These are phyloP conservation scores for Rhizodiscina lignyota DNA, from an alignment of 495 filamentous ascomycete genomes.

Conservation along the genomic window DNA sequence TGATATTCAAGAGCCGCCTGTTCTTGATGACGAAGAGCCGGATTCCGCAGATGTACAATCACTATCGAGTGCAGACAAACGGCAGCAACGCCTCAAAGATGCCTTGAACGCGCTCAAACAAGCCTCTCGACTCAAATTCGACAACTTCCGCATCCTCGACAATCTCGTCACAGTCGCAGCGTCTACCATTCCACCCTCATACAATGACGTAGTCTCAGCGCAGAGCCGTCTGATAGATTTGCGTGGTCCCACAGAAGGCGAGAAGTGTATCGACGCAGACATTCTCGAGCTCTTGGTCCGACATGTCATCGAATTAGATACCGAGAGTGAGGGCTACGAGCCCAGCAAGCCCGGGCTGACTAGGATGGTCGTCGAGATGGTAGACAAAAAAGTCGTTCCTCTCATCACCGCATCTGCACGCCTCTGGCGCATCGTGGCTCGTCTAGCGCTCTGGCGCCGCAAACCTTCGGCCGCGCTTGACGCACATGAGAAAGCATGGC, in stretches of 20 bases:
- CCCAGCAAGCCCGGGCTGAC: slow-evolving; percentile 19
- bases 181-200: slow-evolving; percentile 55
- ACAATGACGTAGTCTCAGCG: slow-evolving; percentile 55
- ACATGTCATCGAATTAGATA: slow-evolving; percentile 34
- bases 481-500: slow-evolving; percentile 79
- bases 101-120: slow-evolving; percentile 72
- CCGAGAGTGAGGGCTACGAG: slow-evolving; percentile 6
- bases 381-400: slow-evolving; percentile 56
- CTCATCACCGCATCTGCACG: slow-evolving; percentile 64
- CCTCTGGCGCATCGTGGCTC: slow-evolving; percentile 58
- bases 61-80: slow-evolving; percentile 19
- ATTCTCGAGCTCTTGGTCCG: slow-evolving; percentile 55
- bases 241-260: slow-evolving; percentile 43
- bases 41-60: slow-evolving; percentile 14
- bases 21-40: slow-evolving; percentile 6
- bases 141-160: slow-evolving; percentile 85
- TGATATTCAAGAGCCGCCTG: background rate
- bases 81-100: slow-evolving; percentile 46
- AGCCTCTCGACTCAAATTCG: slow-evolving; percentile 62
- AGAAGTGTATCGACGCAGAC: slow-evolving; percentile 59
- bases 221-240: slow-evolving; percentile 60
- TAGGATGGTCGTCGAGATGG: slow-evolving; percentile 46
- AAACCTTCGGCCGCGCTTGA: slow-evolving; percentile 56
- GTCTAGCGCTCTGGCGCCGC: slow-evolving; percentile 51
- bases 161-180: slow-evolving; percentile 79